Base-by-base conservation (phyloP, 2,329 filamentous ascomycete species). In the Sclerotinia glacialis region DNA sequence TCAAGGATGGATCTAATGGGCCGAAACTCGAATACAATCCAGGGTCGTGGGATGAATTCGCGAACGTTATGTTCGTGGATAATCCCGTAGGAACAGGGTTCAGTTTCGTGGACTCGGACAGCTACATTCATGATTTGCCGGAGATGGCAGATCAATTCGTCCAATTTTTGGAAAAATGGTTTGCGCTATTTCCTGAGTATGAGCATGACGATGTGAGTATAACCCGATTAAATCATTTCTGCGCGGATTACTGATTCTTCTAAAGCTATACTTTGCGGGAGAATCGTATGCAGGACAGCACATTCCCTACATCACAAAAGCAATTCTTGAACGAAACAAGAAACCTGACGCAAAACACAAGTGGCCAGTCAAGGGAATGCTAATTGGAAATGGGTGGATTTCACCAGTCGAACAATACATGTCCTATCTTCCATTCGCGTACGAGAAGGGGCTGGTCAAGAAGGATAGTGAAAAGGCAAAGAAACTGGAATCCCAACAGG, bases 321-420 rank as follows among this genome's bases (percentile, higher is more conserved):
- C 90, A 26, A 96, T 99, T 65, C 82, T 97, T 67, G 88, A 93
- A 58, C 91, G 92, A 68, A 99, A 99, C 80, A 89, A 90, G 74
- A 80, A 81, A n/a, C 64, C 64, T 5, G 75, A 75, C 28, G 78
- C 79, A 6, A 78, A 80, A 64, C 76, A 80, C 50, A 77, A 79
- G 34, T 99, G 94, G 95, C 89, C 89, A 61, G 80, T 99, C 37
- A 85, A 89, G 71, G 95, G 94, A 11, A 81, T 99, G 26, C 78
- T 99, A 46, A 98, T 99, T 69, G 96, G 96, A 65, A 99, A 99
- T 76, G 95, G 94, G 49, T 99, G 96, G 95, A 94, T 99, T 64
- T 91, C 93, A 2, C 93, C 94, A 1, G 81, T 82, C 9, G 91
- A 97, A 59, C 95, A 99, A 77, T 99, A 98, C 77, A 88, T 89